Percentiles rank a stretch among this genome's conserved stretches.
phyloP scores from a whole-genome alignment of 352 stramenopile genomes.

The Thalassiosira hispida region DNA sequence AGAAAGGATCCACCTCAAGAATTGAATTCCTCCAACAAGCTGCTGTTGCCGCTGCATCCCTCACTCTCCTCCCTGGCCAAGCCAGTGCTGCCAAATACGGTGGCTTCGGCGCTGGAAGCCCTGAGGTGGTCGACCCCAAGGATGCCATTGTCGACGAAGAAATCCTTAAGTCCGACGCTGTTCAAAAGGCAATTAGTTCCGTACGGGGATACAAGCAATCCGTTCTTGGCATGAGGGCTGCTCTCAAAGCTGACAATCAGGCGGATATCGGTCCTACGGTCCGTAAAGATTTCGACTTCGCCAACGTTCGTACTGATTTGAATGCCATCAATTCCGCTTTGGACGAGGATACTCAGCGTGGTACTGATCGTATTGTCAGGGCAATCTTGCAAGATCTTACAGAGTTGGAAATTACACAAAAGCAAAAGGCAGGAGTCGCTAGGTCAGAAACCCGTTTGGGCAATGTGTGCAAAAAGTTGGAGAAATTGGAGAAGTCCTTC shows the following conservation, averaged over 20 bases:
- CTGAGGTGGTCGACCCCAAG: conserved; percentile 74
- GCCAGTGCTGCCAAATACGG: conserved; percentile 78
- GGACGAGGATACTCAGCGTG: conserved; percentile 82
- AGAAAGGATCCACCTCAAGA: conserved; percentile 36
- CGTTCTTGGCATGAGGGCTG: conserved; percentile 66
- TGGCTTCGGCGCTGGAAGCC: conserved; percentile 63
- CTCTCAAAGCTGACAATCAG: conserved; percentile 59
- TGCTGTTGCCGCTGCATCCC: conserved; percentile 29
- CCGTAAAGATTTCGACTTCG: conserved; percentile 81
- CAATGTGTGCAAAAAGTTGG: conserved; percentile 75
- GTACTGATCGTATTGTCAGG: conserved; percentile 79
- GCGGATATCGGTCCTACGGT: conserved; percentile 72
- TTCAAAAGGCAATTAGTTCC: conserved; percentile 68
- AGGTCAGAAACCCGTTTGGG: conserved; percentile 70
- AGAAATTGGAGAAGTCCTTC: conserved; percentile 79
- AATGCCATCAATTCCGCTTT: conserved; percentile 80
- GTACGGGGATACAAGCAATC: conserved; percentile 61
- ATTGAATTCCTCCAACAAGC: conserved; percentile 65
- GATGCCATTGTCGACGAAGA: conserved; percentile 75
- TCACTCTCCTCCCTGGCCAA: conserved; percentile 42
- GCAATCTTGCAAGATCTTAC: conserved; percentile 82
- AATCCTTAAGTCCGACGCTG: conserved; percentile 66
- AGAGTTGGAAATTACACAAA: conserved; percentile 76
- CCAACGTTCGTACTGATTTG: conserved; percentile 62
- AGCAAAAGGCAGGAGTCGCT: conserved; percentile 75